phyloP scores from a whole-genome alignment of 1,284 basidiomycete species.

The Inonotus hispidus region DNA sequence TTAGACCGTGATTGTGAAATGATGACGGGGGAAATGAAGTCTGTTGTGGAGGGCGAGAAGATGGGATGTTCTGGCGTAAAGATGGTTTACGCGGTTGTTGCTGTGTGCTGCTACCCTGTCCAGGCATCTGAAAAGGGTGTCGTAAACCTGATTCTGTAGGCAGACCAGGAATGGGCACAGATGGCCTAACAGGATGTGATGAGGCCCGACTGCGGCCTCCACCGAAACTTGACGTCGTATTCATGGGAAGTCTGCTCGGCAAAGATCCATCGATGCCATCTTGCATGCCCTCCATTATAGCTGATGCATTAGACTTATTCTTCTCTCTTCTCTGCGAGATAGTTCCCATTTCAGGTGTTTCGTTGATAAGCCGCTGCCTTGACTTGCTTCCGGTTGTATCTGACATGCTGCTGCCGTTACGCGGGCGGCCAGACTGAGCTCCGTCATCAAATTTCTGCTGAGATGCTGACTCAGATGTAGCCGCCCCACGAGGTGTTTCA shows the following conservation, averaged over 20 bases:
- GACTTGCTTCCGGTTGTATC: conserved; percentile 8
- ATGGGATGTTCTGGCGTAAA: conserved; percentile 46
- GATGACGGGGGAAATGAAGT: conserved; percentile 33
- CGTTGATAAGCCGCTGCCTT: conserved; percentile 45
- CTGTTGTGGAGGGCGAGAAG: conserved; percentile 48
- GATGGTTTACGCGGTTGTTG: conserved; percentile 52
- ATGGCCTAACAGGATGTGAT: conserved; percentile 50
- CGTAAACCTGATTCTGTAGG: conserved; percentile 23
- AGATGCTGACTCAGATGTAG: neutral
- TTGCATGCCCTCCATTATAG: conserved; percentile 3
- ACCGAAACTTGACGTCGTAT: conserved; percentile 31
- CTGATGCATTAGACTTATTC: conserved; percentile 36
- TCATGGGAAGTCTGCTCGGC: conserved; percentile 30
- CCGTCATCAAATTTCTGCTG: neutral
- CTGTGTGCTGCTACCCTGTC: conserved; percentile 20
- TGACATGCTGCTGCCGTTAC: conserved; percentile 31
- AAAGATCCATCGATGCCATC: conserved; percentile 3
- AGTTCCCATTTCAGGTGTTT: conserved; percentile 55
- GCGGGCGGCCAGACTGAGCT: conserved; percentile 38
- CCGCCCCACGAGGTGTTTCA: conserved; percentile 33
- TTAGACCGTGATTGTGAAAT: conserved; percentile 25
- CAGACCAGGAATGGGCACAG: conserved; percentile 27
- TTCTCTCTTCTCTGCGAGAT: conserved; percentile 56
- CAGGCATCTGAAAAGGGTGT: conserved; percentile 38
- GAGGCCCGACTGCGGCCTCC: conserved; percentile 52